Conservation (phyloP, 371 early-diverging fungal genomes). For the Mortierella sp. region DNA sequence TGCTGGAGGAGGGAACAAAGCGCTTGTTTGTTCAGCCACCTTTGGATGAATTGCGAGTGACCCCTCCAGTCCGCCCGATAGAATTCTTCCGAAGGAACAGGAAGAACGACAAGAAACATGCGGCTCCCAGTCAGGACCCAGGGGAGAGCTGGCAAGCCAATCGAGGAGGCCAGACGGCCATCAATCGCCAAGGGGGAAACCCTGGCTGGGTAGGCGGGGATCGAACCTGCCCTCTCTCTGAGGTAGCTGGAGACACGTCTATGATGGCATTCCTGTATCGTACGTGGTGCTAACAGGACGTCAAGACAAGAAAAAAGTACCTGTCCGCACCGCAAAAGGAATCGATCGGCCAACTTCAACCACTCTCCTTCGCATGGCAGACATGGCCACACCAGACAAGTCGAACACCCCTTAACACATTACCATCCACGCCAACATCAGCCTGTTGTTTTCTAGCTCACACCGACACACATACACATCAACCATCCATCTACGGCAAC, state of each 20-base stretch:
- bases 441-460: background rate
- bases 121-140: conserved; percentile 7
- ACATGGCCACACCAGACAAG: background rate
- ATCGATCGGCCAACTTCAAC: background rate
- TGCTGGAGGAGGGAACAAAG: background rate
- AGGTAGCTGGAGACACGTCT: background rate
- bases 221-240: background rate
- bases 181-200: background rate
- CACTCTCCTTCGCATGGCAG: background rate
- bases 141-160: background rate
- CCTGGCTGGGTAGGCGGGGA: conserved; percentile 13
- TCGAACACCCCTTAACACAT: background rate
- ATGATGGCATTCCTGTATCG: background rate
- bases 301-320: background rate
- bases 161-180: conserved; percentile 7
- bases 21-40: conserved; percentile 11
- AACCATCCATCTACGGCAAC: background rate
- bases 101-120: background rate
- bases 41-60: background rate
- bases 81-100: conserved; percentile 8
- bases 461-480: background rate
- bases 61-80: background rate
- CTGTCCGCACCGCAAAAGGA: background rate
- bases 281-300: background rate
- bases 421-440: background rate